Conservation (phyloP, 2,329 filamentous ascomycete species). For the Colletotrichum somersetense region DNA sequence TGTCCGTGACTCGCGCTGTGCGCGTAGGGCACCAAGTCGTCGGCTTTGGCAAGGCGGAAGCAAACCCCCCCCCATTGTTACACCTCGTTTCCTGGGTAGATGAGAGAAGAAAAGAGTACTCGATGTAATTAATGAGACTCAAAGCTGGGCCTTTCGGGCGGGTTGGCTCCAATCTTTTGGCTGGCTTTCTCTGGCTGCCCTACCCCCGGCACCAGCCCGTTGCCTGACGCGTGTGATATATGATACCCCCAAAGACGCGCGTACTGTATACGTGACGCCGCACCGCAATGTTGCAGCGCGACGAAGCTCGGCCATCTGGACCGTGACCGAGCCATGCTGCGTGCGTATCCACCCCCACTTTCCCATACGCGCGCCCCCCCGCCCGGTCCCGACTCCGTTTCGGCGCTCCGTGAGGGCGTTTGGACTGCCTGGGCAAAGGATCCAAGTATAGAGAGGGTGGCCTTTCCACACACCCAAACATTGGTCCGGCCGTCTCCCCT, state of each 20-base stretch:
- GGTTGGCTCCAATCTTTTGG: background rate
- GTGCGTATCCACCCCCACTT: conserved; percentile 22
- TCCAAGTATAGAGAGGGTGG: background rate
- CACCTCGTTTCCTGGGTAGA: background rate
- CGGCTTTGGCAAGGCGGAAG: background rate
- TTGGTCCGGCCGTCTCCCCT: background rate
- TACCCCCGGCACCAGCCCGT: background rate
- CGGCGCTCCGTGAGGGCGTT: conserved; percentile 15
- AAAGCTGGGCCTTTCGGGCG: background rate
- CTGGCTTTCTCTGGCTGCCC: background rate
- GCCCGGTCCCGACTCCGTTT: conserved; percentile 15
- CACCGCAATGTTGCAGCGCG: conserved; percentile 1
- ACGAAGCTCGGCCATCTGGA: conserved; percentile 34
- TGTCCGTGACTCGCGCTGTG: background rate
- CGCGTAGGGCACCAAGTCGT: background rate
- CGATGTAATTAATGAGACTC: background rate
- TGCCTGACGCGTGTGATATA: background rate
- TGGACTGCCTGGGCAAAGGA: background rate
- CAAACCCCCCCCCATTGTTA: background rate
- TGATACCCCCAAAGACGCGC: conserved; percentile 12
- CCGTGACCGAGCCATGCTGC: conserved; percentile 30
- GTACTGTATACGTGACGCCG: background rate
- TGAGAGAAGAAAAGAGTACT: background rate
- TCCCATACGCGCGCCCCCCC: conserved; percentile 1
- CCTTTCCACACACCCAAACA: background rate